Evolutionary conservation across 305 asterid species (phyloP), one percentile per base, ranked within the genome.

Genomic region (Ilex paraguariensis): DNA sequence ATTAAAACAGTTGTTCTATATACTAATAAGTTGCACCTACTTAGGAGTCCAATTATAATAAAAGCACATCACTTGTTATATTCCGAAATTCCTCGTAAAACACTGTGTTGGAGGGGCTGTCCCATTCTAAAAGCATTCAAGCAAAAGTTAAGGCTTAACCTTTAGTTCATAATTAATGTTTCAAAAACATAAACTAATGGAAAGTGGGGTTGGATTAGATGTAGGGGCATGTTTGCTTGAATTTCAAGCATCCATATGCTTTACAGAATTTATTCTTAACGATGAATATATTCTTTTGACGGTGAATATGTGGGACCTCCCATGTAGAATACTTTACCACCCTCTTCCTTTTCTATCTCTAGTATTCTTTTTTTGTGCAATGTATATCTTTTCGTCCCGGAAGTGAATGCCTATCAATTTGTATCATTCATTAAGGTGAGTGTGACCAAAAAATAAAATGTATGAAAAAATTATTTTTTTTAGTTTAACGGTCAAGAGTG

Each of bases 171-270:
- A 12, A 28, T 44, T 36, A 28, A 64, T 54, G 52, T 63, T 66
- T 68, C 68, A 33, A 68, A 81, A 77, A 72, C 70, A 65, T 68
- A 63, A 65, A 63, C 66, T 58, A 55, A 64, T 56, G 68, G 56
- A 77, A 76, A 79, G 73, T 75, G 54, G 60, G 49, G 58, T 57
- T 56, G 82, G 76, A 65, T 72, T 61, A 66, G 75, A 77, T 63
- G 59, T 73, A 15, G 75, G 64, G 71, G 54, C 75, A 45, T 72
- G 80, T 74, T 88, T 73, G 96, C 96, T 88, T 86, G 71, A 74
- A 77, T 72, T 82, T 79, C 75, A 88, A 88, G 96, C 96, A 86
- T 84, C 90, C 66, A 79, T 73, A 77, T 76, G 66, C 83, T 76
- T 72, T 78, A 56, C 33, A 63, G 85, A 84, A 87, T 79, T 75